phyloP scores from a whole-genome alignment of 257 asterid species.

The Lantana camara region DNA sequence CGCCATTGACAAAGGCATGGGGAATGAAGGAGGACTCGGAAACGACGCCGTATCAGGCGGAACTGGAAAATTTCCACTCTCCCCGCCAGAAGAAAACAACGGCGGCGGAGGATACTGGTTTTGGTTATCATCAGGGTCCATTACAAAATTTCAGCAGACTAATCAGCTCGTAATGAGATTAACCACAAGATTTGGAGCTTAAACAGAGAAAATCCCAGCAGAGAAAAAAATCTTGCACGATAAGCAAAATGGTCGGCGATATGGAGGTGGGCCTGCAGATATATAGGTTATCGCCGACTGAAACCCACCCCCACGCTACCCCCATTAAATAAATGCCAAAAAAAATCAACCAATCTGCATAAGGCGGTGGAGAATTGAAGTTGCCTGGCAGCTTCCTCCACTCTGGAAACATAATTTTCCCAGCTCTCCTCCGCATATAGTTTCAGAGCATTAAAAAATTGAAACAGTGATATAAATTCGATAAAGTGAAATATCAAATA shows the following conservation, averaged over 20 bases:
- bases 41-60: slow-evolving; percentile 15
- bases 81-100: slow-evolving; percentile 6
- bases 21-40: slow-evolving; percentile 14
- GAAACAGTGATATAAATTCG: background rate
- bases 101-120: slow-evolving; percentile 10
- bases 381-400: slow-evolving; percentile 27
- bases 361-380: slow-evolving; percentile 58
- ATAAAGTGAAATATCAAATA: background rate
- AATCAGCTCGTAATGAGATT: background rate
- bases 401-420: background rate
- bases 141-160: slow-evolving; percentile 5
- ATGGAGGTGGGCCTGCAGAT: slow-evolving; percentile 31
- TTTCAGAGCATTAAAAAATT: background rate
- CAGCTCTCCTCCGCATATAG: background rate
- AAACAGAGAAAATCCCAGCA: background rate
- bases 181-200: slow-evolving; percentile 1
- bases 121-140: slow-evolving; percentile 42
- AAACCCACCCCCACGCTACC: slow-evolving; percentile 3
- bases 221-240: background rate
- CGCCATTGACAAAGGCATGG: slow-evolving; percentile 26
- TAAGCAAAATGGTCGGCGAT: slow-evolving; percentile 32
- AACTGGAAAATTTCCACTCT: background rate
- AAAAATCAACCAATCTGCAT: slow-evolving; percentile 31
- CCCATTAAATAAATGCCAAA: background rate
- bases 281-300: slow-evolving; percentile 51